A percentile compares a stretch with the other conserved stretches of the same genome.
These are phyloP conservation scores for Trichomonas vaginalis DNA, from an alignment of 208 protist species.

Conservation along the genomic window DNA sequence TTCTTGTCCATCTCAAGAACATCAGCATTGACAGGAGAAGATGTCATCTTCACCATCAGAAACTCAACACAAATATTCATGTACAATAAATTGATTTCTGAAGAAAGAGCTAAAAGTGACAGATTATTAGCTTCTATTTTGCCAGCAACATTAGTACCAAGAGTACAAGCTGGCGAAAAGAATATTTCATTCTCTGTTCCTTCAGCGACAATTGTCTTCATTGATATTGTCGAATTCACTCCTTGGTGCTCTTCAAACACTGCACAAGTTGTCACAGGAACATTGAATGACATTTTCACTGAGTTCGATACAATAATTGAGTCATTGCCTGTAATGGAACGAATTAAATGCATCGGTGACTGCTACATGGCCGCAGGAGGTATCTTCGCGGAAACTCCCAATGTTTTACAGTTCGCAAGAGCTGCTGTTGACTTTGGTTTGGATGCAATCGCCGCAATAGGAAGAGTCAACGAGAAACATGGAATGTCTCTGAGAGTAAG, in stretches of 20 bases:
- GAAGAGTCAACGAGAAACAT: neutral
- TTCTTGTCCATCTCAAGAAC: neutral
- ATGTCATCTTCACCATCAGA: neutral
- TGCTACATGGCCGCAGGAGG: conserved; percentile 1
- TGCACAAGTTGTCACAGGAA: neutral
- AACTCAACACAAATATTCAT: neutral
- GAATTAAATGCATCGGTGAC: neutral
- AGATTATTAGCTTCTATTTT: neutral
- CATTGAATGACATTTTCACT: neutral
- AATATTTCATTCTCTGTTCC: neutral
- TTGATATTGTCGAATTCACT: neutral
- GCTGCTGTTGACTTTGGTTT: neutral
- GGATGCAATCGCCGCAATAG: neutral
- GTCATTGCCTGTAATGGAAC: neutral
- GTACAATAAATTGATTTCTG: neutral
- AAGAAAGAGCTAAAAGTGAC: neutral
- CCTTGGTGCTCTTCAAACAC: neutral
- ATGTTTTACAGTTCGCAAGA: neutral
- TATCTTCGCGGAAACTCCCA: neutral
- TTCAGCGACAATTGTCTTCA: neutral
- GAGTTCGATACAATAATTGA: neutral
- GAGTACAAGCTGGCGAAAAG: neutral
- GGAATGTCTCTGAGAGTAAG: neutral
- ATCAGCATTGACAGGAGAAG: neutral
- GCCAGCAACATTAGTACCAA: neutral